phyloP scores from a whole-genome alignment of 2,329 filamentous ascomycete species.

The Alternaria infectoria region DNA sequence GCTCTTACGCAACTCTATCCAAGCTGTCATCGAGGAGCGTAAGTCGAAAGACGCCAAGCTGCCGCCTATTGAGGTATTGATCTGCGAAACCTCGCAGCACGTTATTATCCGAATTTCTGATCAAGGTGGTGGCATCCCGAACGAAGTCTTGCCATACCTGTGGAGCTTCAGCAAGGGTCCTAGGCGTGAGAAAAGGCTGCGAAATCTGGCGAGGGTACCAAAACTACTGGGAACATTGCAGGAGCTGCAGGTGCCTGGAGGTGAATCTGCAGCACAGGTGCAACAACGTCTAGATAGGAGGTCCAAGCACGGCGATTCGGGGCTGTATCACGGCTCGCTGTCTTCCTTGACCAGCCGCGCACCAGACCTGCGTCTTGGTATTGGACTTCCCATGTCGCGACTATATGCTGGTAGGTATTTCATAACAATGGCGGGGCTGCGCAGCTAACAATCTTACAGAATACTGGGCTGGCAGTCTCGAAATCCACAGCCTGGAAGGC shows the following conservation, averaged over 20 bases:
- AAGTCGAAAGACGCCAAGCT: conserved; percentile 57
- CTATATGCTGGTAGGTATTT: conserved; percentile 71
- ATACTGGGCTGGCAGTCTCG: conserved; percentile 94
- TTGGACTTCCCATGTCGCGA: conserved; percentile 90
- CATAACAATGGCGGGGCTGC: not conserved
- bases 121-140: conserved; percentile 88
- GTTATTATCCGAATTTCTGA: conserved; percentile 97
- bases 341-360: conserved; percentile 80
- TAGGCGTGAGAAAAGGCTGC: conserved; percentile 74
- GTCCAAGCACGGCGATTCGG: conserved; percentile 30
- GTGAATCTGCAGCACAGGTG: conserved; percentile 14
- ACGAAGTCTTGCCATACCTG: conserved; percentile 82
- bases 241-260: conserved; percentile 66
- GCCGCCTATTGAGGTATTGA: conserved; percentile 88
- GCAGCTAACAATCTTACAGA: conserved; percentile 54
- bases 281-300: conserved; percentile 29
- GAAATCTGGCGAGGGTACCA: conserved; percentile 85
- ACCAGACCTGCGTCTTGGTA: conserved; percentile 85
- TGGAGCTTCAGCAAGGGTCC: conserved; percentile 98
- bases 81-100: conserved; percentile 92
- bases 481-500: conserved; percentile 90
- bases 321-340: conserved; percentile 66
- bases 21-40: conserved; percentile 83
- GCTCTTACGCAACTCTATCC: conserved; percentile 90
- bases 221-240: conserved; percentile 93